Conservation (phyloP, 1,284 basidiomycete genomes). For the Cryptococcus sp. region DNA sequence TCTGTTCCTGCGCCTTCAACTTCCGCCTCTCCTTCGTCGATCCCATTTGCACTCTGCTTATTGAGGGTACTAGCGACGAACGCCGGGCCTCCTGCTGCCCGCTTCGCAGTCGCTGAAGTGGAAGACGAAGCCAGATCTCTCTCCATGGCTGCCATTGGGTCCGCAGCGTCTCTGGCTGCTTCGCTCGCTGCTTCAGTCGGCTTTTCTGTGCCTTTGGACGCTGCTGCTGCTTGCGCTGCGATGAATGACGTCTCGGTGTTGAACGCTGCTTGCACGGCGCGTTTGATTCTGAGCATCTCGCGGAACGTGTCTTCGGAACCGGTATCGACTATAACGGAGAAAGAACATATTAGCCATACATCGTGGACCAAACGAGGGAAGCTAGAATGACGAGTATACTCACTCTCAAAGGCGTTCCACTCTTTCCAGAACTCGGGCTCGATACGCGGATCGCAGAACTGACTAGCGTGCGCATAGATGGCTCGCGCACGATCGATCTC, state of each 20-base stretch:
- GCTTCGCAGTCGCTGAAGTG: constrained; percentile 55
- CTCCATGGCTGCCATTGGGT: constrained; percentile 61
- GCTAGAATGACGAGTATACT: constrained; percentile 17
- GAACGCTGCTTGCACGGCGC: constrained; percentile 96
- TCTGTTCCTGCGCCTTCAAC: constrained; percentile 15
- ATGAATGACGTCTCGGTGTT: constrained; percentile 88
- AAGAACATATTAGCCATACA: constrained; percentile 8
- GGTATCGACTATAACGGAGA: constrained; percentile 65
- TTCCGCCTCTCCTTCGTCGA: constrained; percentile 32
- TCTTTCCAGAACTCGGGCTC: constrained; percentile 91
- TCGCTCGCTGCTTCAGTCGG: constrained; percentile 42
- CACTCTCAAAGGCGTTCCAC: constrained; percentile 92
- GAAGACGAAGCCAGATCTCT: constrained; percentile 68
- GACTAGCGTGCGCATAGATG: constrained; percentile 94
- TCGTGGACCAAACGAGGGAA: background rate
- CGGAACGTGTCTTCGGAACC: constrained; percentile 98
- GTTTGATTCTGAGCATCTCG: constrained; percentile 97
- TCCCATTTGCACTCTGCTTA: constrained; percentile 34
- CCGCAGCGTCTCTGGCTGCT: constrained; percentile 55
- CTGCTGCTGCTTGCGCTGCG: constrained; percentile 77
- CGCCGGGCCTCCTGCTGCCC: constrained; percentile 56
- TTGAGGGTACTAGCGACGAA: constrained; percentile 65
- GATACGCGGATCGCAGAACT: constrained; percentile 95
- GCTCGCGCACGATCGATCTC: constrained; percentile 97
- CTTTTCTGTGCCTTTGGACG: constrained; percentile 52